These are phyloP conservation scores for Chalara sp. DNA, from an alignment of 2,329 filamentous ascomycete genomes.

Conservation along the genomic window DNA sequence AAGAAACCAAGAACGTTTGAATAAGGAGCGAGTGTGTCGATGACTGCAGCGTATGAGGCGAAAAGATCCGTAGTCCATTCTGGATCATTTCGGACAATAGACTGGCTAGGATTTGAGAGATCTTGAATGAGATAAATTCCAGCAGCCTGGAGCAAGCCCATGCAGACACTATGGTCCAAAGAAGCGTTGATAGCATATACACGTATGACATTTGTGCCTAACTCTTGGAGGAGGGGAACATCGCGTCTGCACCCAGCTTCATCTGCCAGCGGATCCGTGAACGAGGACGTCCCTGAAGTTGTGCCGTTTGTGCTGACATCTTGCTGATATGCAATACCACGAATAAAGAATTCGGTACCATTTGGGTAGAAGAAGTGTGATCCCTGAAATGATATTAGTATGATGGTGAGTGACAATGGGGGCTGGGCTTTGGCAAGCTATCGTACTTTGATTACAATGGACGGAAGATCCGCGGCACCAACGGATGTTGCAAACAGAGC, in stretches of 20 bases:
- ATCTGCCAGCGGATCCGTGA: constrained; percentile 79
- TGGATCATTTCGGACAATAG: constrained; percentile 78
- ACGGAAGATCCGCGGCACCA: constrained; percentile 49
- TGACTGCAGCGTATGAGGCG: constrained; percentile 72
- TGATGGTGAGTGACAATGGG: neutral
- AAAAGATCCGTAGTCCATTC: constrained; percentile 75
- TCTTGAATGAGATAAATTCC: constrained; percentile 96
- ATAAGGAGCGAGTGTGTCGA: constrained; percentile 78
- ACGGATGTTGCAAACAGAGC: constrained; percentile 41
- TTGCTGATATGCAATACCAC: constrained; percentile 92
- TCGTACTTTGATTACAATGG: constrained; percentile 40
- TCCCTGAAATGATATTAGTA: constrained; percentile 17
- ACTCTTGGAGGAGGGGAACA: constrained; percentile 69
- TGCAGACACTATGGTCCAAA: constrained; percentile 73
- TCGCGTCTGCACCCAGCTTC: constrained; percentile 70
- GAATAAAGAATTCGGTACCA: constrained; percentile 82
- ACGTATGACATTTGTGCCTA: constrained; percentile 88
- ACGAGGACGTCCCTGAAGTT: constrained; percentile 45
- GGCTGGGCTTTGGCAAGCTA: neutral
- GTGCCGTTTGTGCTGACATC: constrained; percentile 54
- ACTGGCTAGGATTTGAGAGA: constrained; percentile 71
- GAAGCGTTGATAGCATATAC: constrained; percentile 87
- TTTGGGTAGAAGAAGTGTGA: constrained; percentile 40
- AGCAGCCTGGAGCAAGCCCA: constrained; percentile 71
- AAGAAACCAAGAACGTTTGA: constrained; percentile 96